These are phyloP conservation scores for Clarireedia homoeocarpa DNA, from an alignment of 2,329 filamentous ascomycete species.

Conservation along the genomic window DNA sequence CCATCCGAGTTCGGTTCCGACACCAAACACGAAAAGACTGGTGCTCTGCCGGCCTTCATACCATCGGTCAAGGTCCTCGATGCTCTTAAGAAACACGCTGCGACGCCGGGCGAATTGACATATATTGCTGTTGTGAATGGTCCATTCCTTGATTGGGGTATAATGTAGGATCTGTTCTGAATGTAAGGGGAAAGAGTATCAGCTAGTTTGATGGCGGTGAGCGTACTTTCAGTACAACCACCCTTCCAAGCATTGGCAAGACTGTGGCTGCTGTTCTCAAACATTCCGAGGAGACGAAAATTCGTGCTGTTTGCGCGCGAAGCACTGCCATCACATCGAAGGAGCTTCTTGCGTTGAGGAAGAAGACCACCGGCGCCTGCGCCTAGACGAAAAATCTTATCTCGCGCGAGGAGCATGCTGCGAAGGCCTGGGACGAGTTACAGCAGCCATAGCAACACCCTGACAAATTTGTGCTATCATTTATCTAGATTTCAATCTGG, in stretches of 20 bases:
- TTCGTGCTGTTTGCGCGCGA: conserved; percentile 14
- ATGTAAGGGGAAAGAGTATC: conserved; percentile 16
- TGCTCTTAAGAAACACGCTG: conserved; percentile 13
- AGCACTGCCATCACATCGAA: conserved; percentile 18
- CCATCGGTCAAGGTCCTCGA: conserved; percentile 14
- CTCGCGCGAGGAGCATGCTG: conserved; percentile 10
- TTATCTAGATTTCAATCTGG: conserved; percentile 26
- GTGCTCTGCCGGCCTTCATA: conserved; percentile 12
- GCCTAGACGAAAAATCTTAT: conserved; percentile 17
- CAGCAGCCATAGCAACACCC: conserved; percentile 11
- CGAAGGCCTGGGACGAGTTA: conserved; percentile 16
- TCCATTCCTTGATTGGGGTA: conserved; percentile 2
- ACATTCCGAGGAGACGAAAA: conserved; percentile 26
- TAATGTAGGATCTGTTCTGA: conserved; percentile 1
- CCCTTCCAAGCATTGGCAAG: conserved; percentile 29
- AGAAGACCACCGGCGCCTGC: conserved; percentile 12
- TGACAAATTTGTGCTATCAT: conserved; percentile 13
- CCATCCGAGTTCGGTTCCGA: conserved; percentile 45
- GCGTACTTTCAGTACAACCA: conserved; percentile 19
- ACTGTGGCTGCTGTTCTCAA: conserved; percentile 30
- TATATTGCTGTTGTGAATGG: conserved; percentile 2
- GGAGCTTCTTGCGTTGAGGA: conserved; percentile 10
- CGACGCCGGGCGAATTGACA: not conserved
- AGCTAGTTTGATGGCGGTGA: conserved; percentile 44
- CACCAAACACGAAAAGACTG: conserved; percentile 17